Evolutionary conservation across 2,329 filamentous ascomycete species (phyloP).

Genomic region (Metarhizium album): DNA sequence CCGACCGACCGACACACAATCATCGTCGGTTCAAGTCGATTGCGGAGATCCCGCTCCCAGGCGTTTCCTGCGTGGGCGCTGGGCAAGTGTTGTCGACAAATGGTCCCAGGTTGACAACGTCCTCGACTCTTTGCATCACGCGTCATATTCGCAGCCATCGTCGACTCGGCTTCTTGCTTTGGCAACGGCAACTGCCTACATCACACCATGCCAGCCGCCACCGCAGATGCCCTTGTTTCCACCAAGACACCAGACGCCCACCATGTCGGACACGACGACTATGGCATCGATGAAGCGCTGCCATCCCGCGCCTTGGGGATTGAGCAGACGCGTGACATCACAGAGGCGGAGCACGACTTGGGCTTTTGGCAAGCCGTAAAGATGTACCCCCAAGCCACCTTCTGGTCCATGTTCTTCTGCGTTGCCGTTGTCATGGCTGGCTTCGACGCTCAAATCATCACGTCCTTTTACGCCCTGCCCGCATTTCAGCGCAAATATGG

Average conservation of each 20-base stretch:
- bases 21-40: too few species aligned
- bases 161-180: neutral
- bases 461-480: slow-evolving; percentile 27
- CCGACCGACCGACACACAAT: too few species aligned
- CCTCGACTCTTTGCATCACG: neutral
- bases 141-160: neutral
- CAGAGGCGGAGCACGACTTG: slow-evolving; percentile 15
- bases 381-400: slow-evolving; percentile 27
- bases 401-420: slow-evolving; percentile 20
- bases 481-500: slow-evolving; percentile 23
- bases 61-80: too few species aligned
- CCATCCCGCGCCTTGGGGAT: slow-evolving; percentile 9
- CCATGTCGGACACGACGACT: neutral
- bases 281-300: neutral
- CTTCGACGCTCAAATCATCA: slow-evolving; percentile 26
- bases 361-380: slow-evolving; percentile 18
- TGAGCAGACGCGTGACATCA: slow-evolving; percentile 13
- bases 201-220: slow-evolving; percentile 2
- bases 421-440: slow-evolving; percentile 20
- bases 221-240: neutral
- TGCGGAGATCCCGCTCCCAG: too few species aligned
- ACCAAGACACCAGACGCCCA: neutral
- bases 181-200: neutral
- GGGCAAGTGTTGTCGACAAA: too few species aligned
- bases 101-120: too few species aligned